Evolutionary conservation across 306 rosid species (phyloP), one percentile per base, ranked within the genome.

Genomic region (Ormosia semicastrata): DNA sequence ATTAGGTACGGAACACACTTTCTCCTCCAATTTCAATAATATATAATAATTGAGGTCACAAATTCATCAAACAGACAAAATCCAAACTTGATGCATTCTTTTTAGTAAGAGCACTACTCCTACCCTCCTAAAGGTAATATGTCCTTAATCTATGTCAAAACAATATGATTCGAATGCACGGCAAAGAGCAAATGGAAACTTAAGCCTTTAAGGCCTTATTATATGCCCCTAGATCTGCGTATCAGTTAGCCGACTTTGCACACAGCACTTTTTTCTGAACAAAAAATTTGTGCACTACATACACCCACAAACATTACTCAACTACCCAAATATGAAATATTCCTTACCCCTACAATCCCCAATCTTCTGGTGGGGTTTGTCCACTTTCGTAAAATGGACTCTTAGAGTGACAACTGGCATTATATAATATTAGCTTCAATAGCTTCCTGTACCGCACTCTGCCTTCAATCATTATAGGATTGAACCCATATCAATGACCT

Each of bases 331-430:
- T 37, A 49, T 17, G 44, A 59, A 75, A 80, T 76, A 49, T 76
- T 68, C 73, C 44, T 66, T 34, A 12, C 3, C 29, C 39, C 7
- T n/a, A 15, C 9, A 57, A 36, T 70, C 73, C 10, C 29, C 29
- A 49, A 53, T 77, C 71, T 79, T 66, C 56, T 57, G 53, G 88
- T 86, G 87, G 86, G 68, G 9, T 67, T 66, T 59, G 43, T 74
- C 53, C 39, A 74, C 75, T 83, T 84, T 82, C 75, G 74, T 86
- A 57, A 79, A 56, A 64, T 73, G 15, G 75, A 75, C 62, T 57
- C 77, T 49, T 73, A 7, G 24, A 56, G n/a, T 39, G 87, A 88
- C 91, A 84, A 58, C 63, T 90, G 91, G 85, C 83, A 68, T 1
- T 7, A 14, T 44, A 37, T 3, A 54, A 24, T 24, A 24, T 24